These are phyloP conservation scores for Cicer arietinum DNA, from an alignment of 306 rosid species.

Conservation along the genomic window DNA sequence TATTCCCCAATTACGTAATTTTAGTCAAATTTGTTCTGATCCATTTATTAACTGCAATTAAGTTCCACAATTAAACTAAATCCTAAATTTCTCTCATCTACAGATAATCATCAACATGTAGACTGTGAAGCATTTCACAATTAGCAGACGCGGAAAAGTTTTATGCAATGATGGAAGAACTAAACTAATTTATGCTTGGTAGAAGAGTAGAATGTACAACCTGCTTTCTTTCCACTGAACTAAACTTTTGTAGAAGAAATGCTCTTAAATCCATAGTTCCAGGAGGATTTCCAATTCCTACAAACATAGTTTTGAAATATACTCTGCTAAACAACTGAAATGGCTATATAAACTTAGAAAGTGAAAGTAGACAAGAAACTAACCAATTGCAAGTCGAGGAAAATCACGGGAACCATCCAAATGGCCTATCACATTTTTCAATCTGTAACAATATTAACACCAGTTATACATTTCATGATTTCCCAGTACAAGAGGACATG, in stretches of 20 bases:
- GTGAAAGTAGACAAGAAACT: constrained; percentile 39
- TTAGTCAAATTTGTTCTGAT: neutral
- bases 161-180: constrained; percentile 7
- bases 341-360: neutral
- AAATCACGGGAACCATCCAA: constrained; percentile 80
- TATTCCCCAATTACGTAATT: neutral
- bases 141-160: constrained; percentile 10
- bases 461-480: constrained; percentile 37
- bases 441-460: constrained; percentile 54
- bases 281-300: constrained; percentile 93
- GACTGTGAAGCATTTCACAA: constrained; percentile 2
- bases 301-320: constrained; percentile 26
- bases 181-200: neutral
- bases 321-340: constrained; percentile 12
- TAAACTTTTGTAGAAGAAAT: constrained; percentile 79
- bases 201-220: constrained; percentile 43
- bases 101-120: constrained; percentile 1
- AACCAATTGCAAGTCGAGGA: constrained; percentile 90
- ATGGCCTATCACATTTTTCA: constrained; percentile 83
- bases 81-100: neutral
- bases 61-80: constrained; percentile 1
- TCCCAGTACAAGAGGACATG: neutral
- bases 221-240: constrained; percentile 76
- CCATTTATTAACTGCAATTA: constrained; percentile 12
- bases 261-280: constrained; percentile 90